phyloP scores from a whole-genome alignment of 805 yeast genomes.

The Schizosaccharomyces osmophilus region DNA sequence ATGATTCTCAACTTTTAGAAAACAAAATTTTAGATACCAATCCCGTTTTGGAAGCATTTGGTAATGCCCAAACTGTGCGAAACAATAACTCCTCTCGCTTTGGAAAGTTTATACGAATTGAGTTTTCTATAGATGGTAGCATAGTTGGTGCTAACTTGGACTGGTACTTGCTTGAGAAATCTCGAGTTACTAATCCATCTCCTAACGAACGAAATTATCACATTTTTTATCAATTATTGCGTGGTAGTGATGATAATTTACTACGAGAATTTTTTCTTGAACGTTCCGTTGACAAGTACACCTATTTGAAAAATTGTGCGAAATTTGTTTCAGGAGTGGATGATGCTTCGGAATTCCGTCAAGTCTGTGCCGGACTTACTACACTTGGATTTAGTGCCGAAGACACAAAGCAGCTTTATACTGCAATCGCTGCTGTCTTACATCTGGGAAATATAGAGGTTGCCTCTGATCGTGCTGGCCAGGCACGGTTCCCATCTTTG shows the following conservation, averaged over 20 bases:
- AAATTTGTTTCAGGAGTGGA: slow-evolving; percentile 44
- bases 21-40: slow-evolving; percentile 74
- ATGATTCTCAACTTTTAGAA: slow-evolving; percentile 25
- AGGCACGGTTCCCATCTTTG: slow-evolving; percentile 39
- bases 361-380: slow-evolving; percentile 37
- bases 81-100: slow-evolving; percentile 89
- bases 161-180: slow-evolving; percentile 81
- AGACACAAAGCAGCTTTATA: slow-evolving; percentile 36
- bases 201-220: slow-evolving; percentile 74
- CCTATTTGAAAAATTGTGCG: slow-evolving; percentile 30
- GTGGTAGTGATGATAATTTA: slow-evolving; percentile 31
- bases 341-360: slow-evolving; percentile 43
- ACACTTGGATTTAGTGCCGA: slow-evolving; percentile 41
- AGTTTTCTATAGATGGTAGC: slow-evolving; percentile 35
- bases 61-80: slow-evolving; percentile 86
- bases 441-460: slow-evolving; percentile 73
- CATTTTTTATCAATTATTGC: slow-evolving; percentile 68
- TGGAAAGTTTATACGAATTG: slow-evolving; percentile 83
- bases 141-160: slow-evolving; percentile 80
- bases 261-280: slow-evolving; percentile 16
- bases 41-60: slow-evolving; percentile 87
- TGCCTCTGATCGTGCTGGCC: slow-evolving; percentile 33
- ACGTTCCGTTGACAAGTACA: slow-evolving; percentile 22
- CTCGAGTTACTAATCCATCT: slow-evolving; percentile 86
- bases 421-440: slow-evolving; percentile 47